Evolutionary conservation across 2,329 filamentous ascomycete species (phyloP).

Genomic region (Purpureocillium lavendulum): DNA sequence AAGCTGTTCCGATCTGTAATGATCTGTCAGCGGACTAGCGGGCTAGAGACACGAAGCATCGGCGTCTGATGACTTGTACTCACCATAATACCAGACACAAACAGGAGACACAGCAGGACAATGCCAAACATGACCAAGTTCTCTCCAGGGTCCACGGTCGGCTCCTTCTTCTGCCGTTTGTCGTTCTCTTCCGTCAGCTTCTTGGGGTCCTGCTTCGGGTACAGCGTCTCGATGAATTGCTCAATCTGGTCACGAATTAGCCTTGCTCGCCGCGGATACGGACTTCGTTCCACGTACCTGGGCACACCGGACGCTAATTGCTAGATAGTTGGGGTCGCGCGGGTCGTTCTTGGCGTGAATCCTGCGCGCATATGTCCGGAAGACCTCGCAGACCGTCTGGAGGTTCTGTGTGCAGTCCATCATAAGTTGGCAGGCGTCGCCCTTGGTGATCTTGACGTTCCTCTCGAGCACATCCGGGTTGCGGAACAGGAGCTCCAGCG

Average conservation of each 20-base stretch:
- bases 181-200: slow-evolving; percentile 34
- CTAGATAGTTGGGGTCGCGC: slow-evolving; percentile 82
- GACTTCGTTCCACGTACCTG: slow-evolving; percentile 50
- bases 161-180: slow-evolving; percentile 29
- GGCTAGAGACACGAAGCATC: not conserved
- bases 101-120: slow-evolving; percentile 57
- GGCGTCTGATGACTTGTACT: not conserved
- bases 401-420: slow-evolving; percentile 87
- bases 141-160: slow-evolving; percentile 47
- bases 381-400: slow-evolving; percentile 69
- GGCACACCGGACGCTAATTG: slow-evolving; percentile 84
- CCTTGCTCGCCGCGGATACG: not conserved
- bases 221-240: slow-evolving; percentile 90
- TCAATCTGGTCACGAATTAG: slow-evolving; percentile 55
- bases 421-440: slow-evolving; percentile 88
- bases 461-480: slow-evolving; percentile 79
- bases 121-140: slow-evolving; percentile 57
- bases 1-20: slow-evolving; percentile 65
- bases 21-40: not conserved
- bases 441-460: slow-evolving; percentile 96
- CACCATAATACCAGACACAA: slow-evolving; percentile 76
- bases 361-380: slow-evolving; percentile 66
- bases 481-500: slow-evolving; percentile 82
- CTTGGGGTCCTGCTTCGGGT: slow-evolving; percentile 73
- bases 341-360: slow-evolving; percentile 95